Evolutionary conservation across 768 basidiomycete species (phyloP).

Genomic region (Mycena galericulata): DNA sequence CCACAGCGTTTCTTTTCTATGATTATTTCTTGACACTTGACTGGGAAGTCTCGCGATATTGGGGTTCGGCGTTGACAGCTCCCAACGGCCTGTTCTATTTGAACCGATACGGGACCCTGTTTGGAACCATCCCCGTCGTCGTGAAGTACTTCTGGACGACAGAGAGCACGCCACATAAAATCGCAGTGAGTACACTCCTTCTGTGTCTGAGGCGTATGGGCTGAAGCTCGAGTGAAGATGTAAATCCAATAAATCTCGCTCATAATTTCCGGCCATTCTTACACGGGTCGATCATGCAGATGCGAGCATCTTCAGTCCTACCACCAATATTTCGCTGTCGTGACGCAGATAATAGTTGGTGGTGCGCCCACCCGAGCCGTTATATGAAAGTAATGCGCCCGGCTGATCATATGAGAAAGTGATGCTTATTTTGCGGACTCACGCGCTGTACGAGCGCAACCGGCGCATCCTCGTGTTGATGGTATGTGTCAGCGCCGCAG

Average conservation of each 20-base stretch:
- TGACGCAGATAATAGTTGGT: slow-evolving; percentile 26
- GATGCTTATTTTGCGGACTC: slow-evolving; percentile 33
- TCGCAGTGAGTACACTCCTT: not conserved
- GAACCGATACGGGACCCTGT: slow-evolving; percentile 29
- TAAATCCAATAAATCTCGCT: not conserved
- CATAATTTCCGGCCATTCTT: not conserved
- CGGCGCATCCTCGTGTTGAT: slow-evolving; percentile 22
- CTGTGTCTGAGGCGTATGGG: not conserved
- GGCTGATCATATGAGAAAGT: not conserved
- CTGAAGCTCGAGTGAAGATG: not conserved
- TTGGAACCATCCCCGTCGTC: slow-evolving; percentile 22
- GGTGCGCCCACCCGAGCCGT: not conserved
- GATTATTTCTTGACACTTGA: slow-evolving; percentile 26
- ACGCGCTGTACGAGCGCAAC: slow-evolving; percentile 35
- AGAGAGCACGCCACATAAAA: slow-evolving; percentile 7
- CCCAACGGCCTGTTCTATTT: slow-evolving; percentile 25
- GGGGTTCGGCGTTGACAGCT: slow-evolving; percentile 1
- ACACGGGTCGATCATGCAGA: not conserved
- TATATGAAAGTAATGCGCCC: no score
- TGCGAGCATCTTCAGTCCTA: slow-evolving; percentile 18
- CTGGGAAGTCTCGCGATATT: slow-evolving; percentile 24
- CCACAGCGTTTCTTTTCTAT: slow-evolving; percentile 19
- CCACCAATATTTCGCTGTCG: slow-evolving; percentile 30
- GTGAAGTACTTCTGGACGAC: slow-evolving; percentile 28
- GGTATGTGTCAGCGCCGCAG: slow-evolving; percentile 9